These are phyloP conservation scores for Sclerotinia subarctica DNA, from an alignment of 2,329 filamentous ascomycete species.

Conservation along the genomic window DNA sequence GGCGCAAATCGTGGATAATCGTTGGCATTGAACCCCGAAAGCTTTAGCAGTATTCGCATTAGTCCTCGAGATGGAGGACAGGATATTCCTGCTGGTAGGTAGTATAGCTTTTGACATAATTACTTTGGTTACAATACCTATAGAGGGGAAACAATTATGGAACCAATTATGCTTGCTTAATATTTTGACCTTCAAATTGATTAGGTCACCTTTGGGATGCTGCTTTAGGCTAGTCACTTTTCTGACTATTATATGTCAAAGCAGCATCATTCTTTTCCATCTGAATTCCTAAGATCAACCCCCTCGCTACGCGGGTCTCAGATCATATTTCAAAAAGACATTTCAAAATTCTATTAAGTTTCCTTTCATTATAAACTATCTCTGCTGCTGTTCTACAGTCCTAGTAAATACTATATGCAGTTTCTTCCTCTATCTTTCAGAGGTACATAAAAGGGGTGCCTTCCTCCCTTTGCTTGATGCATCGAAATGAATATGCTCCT, in stretches of 20 bases:
- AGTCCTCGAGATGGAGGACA: neutral
- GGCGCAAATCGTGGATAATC: conserved; percentile 20
- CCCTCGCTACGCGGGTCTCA: conserved; percentile 9
- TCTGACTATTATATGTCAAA: neutral
- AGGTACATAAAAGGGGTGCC: conserved; percentile 11
- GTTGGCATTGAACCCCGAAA: conserved; percentile 23
- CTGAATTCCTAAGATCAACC: conserved; percentile 2
- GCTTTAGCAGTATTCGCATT: conserved; percentile 5
- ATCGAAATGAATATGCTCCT: conserved; percentile 10
- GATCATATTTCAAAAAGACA: neutral
- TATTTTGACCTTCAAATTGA: neutral
- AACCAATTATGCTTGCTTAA: conserved; percentile 4
- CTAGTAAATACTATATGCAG: conserved; percentile 12
- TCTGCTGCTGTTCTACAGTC: conserved; percentile 17
- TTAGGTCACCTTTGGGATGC: neutral
- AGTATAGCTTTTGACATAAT: conserved; percentile 6
- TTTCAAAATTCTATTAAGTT: neutral
- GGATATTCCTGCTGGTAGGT: neutral
- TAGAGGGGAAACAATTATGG: neutral
- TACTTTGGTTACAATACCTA: neutral
- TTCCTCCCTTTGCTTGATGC: conserved; percentile 3
- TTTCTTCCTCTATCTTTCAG: conserved; percentile 16
- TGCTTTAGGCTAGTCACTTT: neutral
- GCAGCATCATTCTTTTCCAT: neutral
- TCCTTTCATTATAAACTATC: conserved; percentile 7